Evolutionary conservation across 495 filamentous ascomycete genomes (phyloP).

Genomic region (Hyaloscypha bicolor): DNA sequence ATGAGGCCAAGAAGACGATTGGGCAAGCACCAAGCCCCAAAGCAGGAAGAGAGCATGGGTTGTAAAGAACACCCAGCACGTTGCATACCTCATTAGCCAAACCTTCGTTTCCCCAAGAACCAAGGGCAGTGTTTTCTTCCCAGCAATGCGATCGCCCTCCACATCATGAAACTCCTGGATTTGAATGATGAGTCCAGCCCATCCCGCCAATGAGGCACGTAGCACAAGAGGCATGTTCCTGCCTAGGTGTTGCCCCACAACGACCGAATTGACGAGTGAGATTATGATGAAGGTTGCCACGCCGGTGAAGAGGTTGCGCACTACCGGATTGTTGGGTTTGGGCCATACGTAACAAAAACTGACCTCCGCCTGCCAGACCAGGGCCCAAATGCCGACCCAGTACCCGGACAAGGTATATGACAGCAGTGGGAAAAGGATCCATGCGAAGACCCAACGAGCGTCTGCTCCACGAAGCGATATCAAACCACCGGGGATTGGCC

Average conservation of each 20-base stretch:
- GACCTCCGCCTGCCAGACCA: constrained; percentile 36
- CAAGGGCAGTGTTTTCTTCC: constrained; percentile 44
- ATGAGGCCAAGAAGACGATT: background rate
- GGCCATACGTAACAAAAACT: constrained; percentile 43
- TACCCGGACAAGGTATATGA: constrained; percentile 29
- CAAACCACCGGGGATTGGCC: constrained; percentile 48
- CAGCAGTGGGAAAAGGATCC: constrained; percentile 35
- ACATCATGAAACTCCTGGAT: constrained; percentile 52
- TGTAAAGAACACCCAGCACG: constrained; percentile 6
- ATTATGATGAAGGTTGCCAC: constrained; percentile 26
- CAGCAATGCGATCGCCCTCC: constrained; percentile 44
- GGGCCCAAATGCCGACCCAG: constrained; percentile 49
- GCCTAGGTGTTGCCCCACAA: background rate
- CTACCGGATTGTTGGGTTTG: constrained; percentile 46
- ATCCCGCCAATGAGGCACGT: background rate
- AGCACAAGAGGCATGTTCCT: background rate
- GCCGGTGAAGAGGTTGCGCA: constrained; percentile 39
- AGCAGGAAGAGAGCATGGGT: constrained; percentile 7
- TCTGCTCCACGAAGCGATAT: constrained; percentile 43
- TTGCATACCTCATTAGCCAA: constrained; percentile 13
- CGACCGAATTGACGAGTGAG: constrained; percentile 22
- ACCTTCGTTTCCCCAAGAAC: constrained; percentile 41
- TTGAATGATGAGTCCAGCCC: constrained; percentile 48
- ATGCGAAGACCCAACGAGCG: constrained; percentile 34
- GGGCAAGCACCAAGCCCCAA: constrained; percentile 2